Evolutionary conservation across 2,329 filamentous ascomycete species (phyloP), one percentile per base, ranked within the genome.

Genomic region (Macrophomina phaseolina): DNA sequence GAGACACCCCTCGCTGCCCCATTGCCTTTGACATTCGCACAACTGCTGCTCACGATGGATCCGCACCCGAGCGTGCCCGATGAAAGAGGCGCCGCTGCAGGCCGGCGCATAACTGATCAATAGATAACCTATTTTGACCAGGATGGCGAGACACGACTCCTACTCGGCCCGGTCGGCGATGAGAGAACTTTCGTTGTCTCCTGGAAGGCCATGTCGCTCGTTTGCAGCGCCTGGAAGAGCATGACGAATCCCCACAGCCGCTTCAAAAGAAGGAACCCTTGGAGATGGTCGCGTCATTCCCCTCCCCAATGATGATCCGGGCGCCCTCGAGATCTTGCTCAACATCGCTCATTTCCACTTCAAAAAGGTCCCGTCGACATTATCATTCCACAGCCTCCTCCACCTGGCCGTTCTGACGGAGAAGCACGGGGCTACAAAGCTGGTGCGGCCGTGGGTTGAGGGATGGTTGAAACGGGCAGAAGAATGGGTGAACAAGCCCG

Each of bases 281-380:
- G 55, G 14, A 23, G n/a, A 36, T 23, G 23, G 2, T 7, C 14
- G 56, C 38, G 16, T n/a, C 28, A 56, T 68, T 9, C 40, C 52
- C 4, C 45, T 68, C 11, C 67, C 67, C 11, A 63, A 68, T 9
- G 67, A 68, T 36, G 38, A 67, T 23, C 46, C 58, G 1, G 56
- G 52, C 3, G 58, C 55, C 32, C 51, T 68, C 32, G 5, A 16
- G 2, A 45, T 68, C 14, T 14, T 68, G 14, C 65, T 68, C 9
- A 34, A 60, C 32, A 66, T 68, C 16, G 67, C 67, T 4, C 67
- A 68, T 38, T 38, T 68, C 38, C 28, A 23, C 16, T 67, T 64
- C n/a, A 34, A 60, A 18, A 23, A 16, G 2, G 40, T 64, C 3
- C 67, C 67, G 0, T 23, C 40, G 16, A 14, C 4, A 0, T 8